phyloP scores from a whole-genome alignment of 192 early-diverging fungal species.

The Backusella sp. region DNA sequence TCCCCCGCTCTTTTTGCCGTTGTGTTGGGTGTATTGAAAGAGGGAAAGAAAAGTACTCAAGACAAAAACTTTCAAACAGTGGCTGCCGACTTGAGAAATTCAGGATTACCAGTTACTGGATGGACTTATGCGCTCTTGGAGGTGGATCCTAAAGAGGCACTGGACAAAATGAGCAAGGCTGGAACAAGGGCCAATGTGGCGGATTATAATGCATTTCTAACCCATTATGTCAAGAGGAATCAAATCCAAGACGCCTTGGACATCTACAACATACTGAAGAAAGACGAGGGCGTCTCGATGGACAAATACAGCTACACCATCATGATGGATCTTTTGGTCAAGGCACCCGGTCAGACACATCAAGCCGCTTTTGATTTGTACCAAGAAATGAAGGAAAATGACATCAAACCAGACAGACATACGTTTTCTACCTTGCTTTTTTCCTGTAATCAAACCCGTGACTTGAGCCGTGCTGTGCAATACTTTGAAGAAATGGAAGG shows the following conservation, averaged over 20 bases:
- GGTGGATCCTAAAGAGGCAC: slow-evolving; percentile 1
- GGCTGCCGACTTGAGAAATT: neutral
- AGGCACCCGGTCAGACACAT: slow-evolving; percentile 13
- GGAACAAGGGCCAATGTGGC: neutral
- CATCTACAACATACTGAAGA: slow-evolving; percentile 26
- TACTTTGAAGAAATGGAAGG: slow-evolving; percentile 28
- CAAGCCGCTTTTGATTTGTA: slow-evolving; percentile 23
- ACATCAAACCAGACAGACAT: slow-evolving; percentile 18
- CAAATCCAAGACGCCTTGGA: slow-evolving; percentile 27
- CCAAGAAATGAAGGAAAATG: slow-evolving; percentile 33
- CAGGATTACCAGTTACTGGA: neutral
- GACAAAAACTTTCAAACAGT: slow-evolving; percentile 5
- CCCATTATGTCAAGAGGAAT: slow-evolving; percentile 19
- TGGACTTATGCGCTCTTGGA: slow-evolving; percentile 16
- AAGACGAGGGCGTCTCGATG: slow-evolving; percentile 8
- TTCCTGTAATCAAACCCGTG: neutral
- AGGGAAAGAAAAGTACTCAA: neutral
- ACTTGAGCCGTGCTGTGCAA: slow-evolving; percentile 13
- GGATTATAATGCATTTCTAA: slow-evolving; percentile 40
- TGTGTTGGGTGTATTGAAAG: slow-evolving; percentile 5
- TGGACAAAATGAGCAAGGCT: slow-evolving; percentile 12
- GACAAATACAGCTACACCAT: slow-evolving; percentile 38
- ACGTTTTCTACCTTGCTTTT: slow-evolving; percentile 26
- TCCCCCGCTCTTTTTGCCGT: neutral
- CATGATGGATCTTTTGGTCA: slow-evolving; percentile 34